Percentiles rank a stretch among this genome's conserved stretches.
These are phyloP conservation scores for Penicillium crystallinum DNA, from an alignment of 495 filamentous ascomycete species.

Conservation along the genomic window DNA sequence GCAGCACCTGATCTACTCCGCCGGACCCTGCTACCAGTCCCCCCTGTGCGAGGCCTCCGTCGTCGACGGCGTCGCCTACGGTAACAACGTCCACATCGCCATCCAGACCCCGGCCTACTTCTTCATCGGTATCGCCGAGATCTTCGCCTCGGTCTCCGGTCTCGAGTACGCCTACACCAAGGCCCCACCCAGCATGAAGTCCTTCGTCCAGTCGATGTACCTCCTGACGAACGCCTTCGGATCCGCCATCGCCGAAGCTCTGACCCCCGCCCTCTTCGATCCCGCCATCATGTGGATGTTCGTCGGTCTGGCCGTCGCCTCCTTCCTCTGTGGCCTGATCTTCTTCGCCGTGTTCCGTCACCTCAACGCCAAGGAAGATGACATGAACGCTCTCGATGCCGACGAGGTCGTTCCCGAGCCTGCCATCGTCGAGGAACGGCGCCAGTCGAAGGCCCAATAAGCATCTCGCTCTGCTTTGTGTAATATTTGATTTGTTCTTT, in stretches of 20 bases:
- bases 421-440: slow-evolving; percentile 10
- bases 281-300: slow-evolving; percentile 70
- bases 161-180: slow-evolving; percentile 80
- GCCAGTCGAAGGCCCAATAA: slow-evolving; percentile 12
- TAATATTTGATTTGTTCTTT: background rate
- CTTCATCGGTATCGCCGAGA: slow-evolving; percentile 67
- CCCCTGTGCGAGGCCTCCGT: slow-evolving; percentile 32
- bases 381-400: slow-evolving; percentile 45
- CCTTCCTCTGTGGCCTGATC: slow-evolving; percentile 37
- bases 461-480: background rate
- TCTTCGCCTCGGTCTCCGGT: slow-evolving; percentile 65
- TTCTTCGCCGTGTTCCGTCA: slow-evolving; percentile 43
- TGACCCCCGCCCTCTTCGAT: slow-evolving; percentile 63
- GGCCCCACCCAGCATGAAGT: slow-evolving; percentile 76
- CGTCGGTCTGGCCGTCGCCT: slow-evolving; percentile 49
- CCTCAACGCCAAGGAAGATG: slow-evolving; percentile 42
- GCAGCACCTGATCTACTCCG: slow-evolving; percentile 66
- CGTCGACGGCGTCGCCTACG: slow-evolving; percentile 27
- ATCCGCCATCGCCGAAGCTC: slow-evolving; percentile 64
- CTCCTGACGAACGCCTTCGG: slow-evolving; percentile 71
- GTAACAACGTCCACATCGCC: slow-evolving; percentile 57
- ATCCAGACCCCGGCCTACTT: slow-evolving; percentile 67
- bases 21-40: slow-evolving; percentile 45
- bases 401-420: slow-evolving; percentile 23
- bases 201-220: slow-evolving; percentile 69